Base-by-base conservation (phyloP, 768 basidiomycete genomes). In the Psilocybe cubensis region DNA sequence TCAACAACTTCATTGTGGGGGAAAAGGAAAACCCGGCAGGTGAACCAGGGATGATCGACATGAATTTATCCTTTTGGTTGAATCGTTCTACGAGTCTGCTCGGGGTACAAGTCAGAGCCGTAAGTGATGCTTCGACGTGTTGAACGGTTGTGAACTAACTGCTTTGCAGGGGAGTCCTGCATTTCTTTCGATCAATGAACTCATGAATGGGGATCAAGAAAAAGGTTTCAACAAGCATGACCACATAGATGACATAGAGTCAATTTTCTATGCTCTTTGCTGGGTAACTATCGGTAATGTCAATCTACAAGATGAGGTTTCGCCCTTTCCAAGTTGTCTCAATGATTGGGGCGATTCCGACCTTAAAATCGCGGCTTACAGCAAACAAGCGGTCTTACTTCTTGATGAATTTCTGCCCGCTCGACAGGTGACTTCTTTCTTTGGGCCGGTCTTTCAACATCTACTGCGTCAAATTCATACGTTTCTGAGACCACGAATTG, bases 1-100 rank as follows among this genome's bases (percentile, higher is more conserved):
- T 51, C 8, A 48, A 52, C 10, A 70, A 68, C 35, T 58, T 68
- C 41, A 57, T 65, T 5, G 53, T 66, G 4, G 56, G 56, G 2
- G 12, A 23, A 12, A 11, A 18, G 1, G 48, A 28, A 3, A 33
- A 48, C 11, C 11, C 28, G 3, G 20, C 8, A 1, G 61, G 61
- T 20, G 20, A 49, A 18, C 50, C 50, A 18, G 63, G 63, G 9
- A 9, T 61, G 17, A 64, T 61, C 9, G 63, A 61, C 27, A 43
- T 61, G 44, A 54, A 61, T 24, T 29, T 58, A 10, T 27, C 56
- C 2, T 40, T 59, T 6, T 35, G 23, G 24, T 41, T 25, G 1
- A 25, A 31, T n/a, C 35, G 23, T 17, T 38, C 35, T 14, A 38
- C 35, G 3, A 28, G 28, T 3, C 17, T 46, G 42, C 40, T 48